A percentile compares a stretch with the other conserved stretches of the same genome.
These are phyloP conservation scores for Podospora tetraspora DNA, from an alignment of 495 filamentous ascomycete species.

Conservation along the genomic window DNA sequence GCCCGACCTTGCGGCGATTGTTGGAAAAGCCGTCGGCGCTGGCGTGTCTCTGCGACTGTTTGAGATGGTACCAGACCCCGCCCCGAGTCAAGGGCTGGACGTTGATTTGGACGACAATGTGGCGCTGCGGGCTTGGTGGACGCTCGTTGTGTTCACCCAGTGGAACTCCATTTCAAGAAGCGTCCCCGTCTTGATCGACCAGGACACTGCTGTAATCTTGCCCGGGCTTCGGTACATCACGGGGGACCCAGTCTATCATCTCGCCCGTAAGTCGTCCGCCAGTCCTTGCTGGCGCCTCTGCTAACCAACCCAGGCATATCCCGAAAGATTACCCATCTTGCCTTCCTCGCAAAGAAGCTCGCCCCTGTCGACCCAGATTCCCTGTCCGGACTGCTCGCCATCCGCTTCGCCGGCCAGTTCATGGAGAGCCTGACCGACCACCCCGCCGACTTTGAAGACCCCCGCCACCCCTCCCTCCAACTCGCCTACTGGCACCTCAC, in stretches of 20 bases:
- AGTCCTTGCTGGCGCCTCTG: background rate
- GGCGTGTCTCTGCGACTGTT: constrained; percentile 56
- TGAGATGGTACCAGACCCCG: constrained; percentile 26
- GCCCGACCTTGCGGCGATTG: constrained; percentile 36
- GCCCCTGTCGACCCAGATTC: constrained; percentile 3
- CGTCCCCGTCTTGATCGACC: constrained; percentile 51
- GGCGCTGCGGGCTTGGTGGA: constrained; percentile 67
- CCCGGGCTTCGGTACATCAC: constrained; percentile 61
- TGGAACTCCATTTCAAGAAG: constrained; percentile 69
- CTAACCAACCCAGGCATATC: constrained; percentile 36
- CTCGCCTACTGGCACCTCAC: constrained; percentile 72
- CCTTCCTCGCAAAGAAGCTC: constrained; percentile 18
- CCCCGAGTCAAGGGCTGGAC: constrained; percentile 40
- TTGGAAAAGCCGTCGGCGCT: constrained; percentile 55
- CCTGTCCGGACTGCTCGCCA: background rate
- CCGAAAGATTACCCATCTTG: constrained; percentile 31
- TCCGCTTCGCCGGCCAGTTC: constrained; percentile 21
- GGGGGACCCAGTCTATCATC: constrained; percentile 57
- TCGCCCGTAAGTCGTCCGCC: constrained; percentile 56
- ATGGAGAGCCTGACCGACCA: constrained; percentile 37
- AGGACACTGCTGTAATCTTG: constrained; percentile 55
- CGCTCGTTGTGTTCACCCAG: constrained; percentile 65
- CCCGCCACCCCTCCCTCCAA: constrained; percentile 49
- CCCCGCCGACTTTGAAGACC: constrained; percentile 28
- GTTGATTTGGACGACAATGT: constrained; percentile 66